Percentiles rank a stretch among this genome's conserved stretches.
phyloP scores from a whole-genome alignment of 441 rosid genomes.

The Viola pubescens region DNA sequence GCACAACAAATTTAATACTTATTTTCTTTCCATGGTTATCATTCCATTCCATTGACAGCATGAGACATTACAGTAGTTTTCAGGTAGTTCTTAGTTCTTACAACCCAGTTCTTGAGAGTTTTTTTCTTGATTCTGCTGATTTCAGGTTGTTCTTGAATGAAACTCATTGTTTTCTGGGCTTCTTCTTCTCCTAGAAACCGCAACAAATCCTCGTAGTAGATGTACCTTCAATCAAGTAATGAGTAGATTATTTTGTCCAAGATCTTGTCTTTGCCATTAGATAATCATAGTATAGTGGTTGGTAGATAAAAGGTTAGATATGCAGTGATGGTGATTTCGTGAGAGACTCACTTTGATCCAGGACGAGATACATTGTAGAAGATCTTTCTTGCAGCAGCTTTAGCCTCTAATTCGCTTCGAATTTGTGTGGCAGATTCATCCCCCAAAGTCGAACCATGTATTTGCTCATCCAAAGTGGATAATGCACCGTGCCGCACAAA shows the following conservation, averaged over 20 bases:
- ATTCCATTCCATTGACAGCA: too few species aligned
- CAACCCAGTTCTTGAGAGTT: constrained; percentile 80
- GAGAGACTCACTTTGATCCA: constrained; percentile 42
- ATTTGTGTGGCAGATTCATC: constrained; percentile 55
- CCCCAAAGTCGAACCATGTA: constrained; percentile 28
- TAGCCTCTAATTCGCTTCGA: constrained; percentile 70
- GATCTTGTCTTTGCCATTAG: too few species aligned
- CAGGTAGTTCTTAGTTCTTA: constrained; percentile 26
- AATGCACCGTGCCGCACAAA: constrained; percentile 35
- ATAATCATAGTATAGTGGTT: too few species aligned
- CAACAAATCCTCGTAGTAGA: constrained; percentile 59
- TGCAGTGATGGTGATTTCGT: too few species aligned
- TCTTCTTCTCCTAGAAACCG: constrained; percentile 71
- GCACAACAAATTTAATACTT: neutral
- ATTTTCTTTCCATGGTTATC: too few species aligned
- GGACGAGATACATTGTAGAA: constrained; percentile 51
- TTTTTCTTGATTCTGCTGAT: constrained; percentile 48
- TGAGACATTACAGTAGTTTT: too few species aligned
- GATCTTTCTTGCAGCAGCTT: constrained; percentile 75
- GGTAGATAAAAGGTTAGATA: too few species aligned
- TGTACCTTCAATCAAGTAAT: constrained; percentile 33
- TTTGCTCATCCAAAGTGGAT: constrained; percentile 53
- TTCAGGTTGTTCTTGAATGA: constrained; percentile 63
- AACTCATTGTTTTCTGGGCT: constrained; percentile 53
- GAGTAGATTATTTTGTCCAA: neutral